phyloP scores from a whole-genome alignment of 345 rosid genomes.

The Bretschneidera sinensis region DNA sequence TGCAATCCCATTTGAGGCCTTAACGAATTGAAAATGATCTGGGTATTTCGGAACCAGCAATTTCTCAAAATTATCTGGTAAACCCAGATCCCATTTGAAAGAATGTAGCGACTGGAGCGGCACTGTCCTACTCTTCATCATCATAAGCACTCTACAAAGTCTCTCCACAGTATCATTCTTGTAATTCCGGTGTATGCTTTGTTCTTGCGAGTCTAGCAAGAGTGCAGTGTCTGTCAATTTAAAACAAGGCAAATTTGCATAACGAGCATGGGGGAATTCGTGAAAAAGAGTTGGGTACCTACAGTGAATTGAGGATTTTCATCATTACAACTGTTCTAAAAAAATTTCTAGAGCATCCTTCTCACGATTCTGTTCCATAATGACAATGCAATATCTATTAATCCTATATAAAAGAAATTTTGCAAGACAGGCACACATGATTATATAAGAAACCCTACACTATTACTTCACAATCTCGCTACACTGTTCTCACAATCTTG shows the following conservation, averaged over 20 bases:
- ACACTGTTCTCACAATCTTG: no score
- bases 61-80: slow-evolving; percentile 73
- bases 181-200: slow-evolving; percentile 49
- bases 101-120: slow-evolving; percentile 67
- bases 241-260: slow-evolving; percentile 81
- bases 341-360: not conserved
- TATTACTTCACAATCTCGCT: not conserved
- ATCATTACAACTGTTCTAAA: slow-evolving; percentile 7
- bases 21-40: slow-evolving; percentile 57
- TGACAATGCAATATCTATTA: not conserved
- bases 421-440: not conserved
- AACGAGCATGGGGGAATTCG: slow-evolving; percentile 82
- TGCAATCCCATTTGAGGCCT: slow-evolving; percentile 47
- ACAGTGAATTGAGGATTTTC: slow-evolving; percentile 9
- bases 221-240: slow-evolving; percentile 77
- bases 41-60: slow-evolving; percentile 55
- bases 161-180: slow-evolving; percentile 77
- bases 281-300: slow-evolving; percentile 92
- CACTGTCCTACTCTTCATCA: slow-evolving; percentile 62
- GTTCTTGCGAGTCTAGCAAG: slow-evolving; percentile 74
- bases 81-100: slow-evolving; percentile 83
- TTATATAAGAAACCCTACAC: not conserved
- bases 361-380: not conserved
- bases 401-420: not conserved
- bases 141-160: slow-evolving; percentile 80